phyloP scores from a whole-genome alignment of 2,329 filamentous ascomycete genomes.

The Diaporthe ilicicola region DNA sequence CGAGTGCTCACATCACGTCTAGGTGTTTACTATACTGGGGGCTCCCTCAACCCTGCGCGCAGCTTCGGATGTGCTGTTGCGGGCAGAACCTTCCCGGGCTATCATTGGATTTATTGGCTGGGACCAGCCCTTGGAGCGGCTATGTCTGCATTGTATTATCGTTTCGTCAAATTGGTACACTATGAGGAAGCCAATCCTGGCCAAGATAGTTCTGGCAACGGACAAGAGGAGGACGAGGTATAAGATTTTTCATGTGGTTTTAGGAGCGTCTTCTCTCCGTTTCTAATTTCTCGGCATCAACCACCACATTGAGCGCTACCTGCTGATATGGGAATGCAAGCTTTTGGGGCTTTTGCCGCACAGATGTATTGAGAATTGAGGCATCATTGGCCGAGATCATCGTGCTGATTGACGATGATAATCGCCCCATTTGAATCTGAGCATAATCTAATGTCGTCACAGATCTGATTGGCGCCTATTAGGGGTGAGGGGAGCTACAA shows the following conservation, averaged over 20 bases:
- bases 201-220: conserved; percentile 40
- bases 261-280: not conserved
- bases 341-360: too few relatives aligned
- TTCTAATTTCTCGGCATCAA: too few relatives aligned
- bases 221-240: not conserved
- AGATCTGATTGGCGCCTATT: too few relatives aligned
- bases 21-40: conserved; percentile 51
- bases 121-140: conserved; percentile 53
- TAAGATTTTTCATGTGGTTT: not conserved
- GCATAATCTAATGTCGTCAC: not conserved
- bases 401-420: too few relatives aligned
- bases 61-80: conserved; percentile 54
- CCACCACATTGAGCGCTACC: too few relatives aligned
- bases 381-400: too few relatives aligned
- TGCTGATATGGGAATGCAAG: too few relatives aligned
- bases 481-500: too few relatives aligned
- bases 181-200: conserved; percentile 51
- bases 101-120: conserved; percentile 57
- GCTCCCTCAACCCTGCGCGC: conserved; percentile 54
- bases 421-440: not conserved
- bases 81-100: conserved; percentile 44
- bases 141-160: conserved; percentile 51
- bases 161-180: conserved; percentile 52
- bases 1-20: not conserved
- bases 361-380: too few relatives aligned